Evolutionary conservation across 495 filamentous ascomycete genomes (phyloP).

Genomic region (Wilcoxina mikolae): DNA sequence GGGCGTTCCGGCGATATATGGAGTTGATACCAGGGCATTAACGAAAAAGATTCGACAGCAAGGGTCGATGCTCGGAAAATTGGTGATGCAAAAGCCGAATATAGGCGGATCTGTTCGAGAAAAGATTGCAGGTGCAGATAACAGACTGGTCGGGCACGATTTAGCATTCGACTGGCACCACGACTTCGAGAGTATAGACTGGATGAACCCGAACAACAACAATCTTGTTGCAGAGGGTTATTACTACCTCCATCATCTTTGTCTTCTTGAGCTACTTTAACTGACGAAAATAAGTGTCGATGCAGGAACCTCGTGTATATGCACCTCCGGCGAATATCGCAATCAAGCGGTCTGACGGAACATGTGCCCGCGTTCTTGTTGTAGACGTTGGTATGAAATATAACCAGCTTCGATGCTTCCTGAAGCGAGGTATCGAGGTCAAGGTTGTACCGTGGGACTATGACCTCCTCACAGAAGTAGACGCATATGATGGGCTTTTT

Average conservation of each 20-base stretch:
- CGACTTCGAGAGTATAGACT: conserved; percentile 60
- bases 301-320: conserved; percentile 65
- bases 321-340: conserved; percentile 49
- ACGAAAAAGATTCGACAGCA: conserved; percentile 87
- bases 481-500: conserved; percentile 76
- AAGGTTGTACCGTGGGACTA: conserved; percentile 66
- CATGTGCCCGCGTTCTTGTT: conserved; percentile 69
- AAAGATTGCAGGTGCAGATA: conserved; percentile 22
- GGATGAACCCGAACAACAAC: conserved; percentile 79
- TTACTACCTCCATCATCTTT: conserved; percentile 21
- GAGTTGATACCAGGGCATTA: conserved; percentile 82
- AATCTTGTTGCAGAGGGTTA: conserved; percentile 92
- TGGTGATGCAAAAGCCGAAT: conserved; percentile 55
- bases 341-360: conserved; percentile 72
- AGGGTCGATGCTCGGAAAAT: conserved; percentile 89
- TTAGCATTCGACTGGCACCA: conserved; percentile 43
- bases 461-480: conserved; percentile 60
- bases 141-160: conserved; percentile 22
- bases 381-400: conserved; percentile 95
- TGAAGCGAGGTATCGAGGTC: conserved; percentile 84
- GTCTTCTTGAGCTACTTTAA: not conserved
- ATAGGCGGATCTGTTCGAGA: conserved; percentile 29
- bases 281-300: conserved; percentile 52
- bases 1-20: conserved; percentile 88
- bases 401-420: conserved; percentile 87